Percentiles rank a stretch among this genome's conserved stretches.
Conservation (phyloP, 495 filamentous ascomycete species). For the Neurospora intermedia region DNA sequence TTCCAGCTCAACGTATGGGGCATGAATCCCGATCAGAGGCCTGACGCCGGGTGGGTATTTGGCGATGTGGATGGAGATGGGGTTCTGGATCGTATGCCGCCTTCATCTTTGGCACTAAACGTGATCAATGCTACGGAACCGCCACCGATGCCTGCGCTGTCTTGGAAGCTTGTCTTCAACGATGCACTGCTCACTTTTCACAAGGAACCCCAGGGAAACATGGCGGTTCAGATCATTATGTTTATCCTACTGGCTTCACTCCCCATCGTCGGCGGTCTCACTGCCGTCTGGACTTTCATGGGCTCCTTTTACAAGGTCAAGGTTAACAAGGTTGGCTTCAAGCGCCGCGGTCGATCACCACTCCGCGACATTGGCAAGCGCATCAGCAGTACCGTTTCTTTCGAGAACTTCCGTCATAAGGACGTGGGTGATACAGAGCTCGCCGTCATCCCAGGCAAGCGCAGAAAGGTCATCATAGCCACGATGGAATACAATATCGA, state of each 20-base stretch:
- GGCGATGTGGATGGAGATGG: slow-evolving; percentile 52
- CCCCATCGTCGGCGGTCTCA: slow-evolving; percentile 41
- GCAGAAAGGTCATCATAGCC: slow-evolving; percentile 48
- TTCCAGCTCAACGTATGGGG: slow-evolving; percentile 57
- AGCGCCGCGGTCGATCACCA: slow-evolving; percentile 20
- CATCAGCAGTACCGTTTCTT: slow-evolving; percentile 13
- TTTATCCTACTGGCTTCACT: slow-evolving; percentile 39
- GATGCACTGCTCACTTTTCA: slow-evolving; percentile 37
- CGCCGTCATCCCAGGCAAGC: slow-evolving; percentile 47
- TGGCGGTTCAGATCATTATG: slow-evolving; percentile 45
- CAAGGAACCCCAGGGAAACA: slow-evolving; percentile 45
- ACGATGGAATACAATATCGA: slow-evolving; percentile 68
- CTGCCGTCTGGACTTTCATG: slow-evolving; percentile 50
- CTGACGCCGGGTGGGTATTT: slow-evolving; percentile 46
- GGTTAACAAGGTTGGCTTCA: slow-evolving; percentile 53
- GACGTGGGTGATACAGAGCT: slow-evolving; percentile 55
- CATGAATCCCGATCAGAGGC: slow-evolving; percentile 49
- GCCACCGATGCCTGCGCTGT: slow-evolving; percentile 42
- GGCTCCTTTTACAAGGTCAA: slow-evolving; percentile 51
- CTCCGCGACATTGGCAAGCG: slow-evolving; percentile 12
- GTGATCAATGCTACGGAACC: slow-evolving; percentile 48
- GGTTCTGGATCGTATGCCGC: slow-evolving; percentile 51
- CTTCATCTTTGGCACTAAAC: slow-evolving; percentile 40
- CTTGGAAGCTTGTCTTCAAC: slow-evolving; percentile 45
- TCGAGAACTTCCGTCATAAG: slow-evolving; percentile 24